phyloP scores from a whole-genome alignment of 2,329 filamentous ascomycete genomes.

The Lachnellula willkommii region DNA sequence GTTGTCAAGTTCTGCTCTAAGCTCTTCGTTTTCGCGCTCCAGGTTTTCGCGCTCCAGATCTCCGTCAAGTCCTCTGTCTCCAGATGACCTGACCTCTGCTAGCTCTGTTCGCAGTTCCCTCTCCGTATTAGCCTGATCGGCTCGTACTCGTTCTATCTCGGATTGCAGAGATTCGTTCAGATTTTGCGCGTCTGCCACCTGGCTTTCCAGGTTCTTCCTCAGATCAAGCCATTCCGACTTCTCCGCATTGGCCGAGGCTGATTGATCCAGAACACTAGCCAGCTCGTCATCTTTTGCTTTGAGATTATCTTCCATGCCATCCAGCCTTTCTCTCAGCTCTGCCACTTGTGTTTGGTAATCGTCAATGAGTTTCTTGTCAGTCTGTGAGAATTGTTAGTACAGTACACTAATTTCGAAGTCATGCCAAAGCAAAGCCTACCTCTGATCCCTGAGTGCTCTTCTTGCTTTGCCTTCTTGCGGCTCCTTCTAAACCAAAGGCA shows the following conservation, averaged over 20 bases:
- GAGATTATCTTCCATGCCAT: conserved; percentile 64
- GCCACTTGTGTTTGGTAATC: conserved; percentile 77
- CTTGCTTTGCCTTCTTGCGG: conserved; percentile 34
- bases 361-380: conserved; percentile 66
- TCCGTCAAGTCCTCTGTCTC: conserved; percentile 27
- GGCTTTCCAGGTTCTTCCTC: conserved; percentile 63
- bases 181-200: conserved; percentile 66
- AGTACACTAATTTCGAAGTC: conserved; percentile 1
- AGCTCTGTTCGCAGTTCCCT: conserved; percentile 60
- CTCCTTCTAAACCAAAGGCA: conserved; percentile 54
- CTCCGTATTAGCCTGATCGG: conserved; percentile 60
- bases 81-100: conserved; percentile 42
- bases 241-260: conserved; percentile 51
- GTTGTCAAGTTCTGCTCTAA: conserved; percentile 60
- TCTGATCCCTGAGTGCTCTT: conserved; percentile 37
- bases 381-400: conserved; percentile 35
- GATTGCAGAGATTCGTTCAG: conserved; percentile 75
- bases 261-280: conserved; percentile 47
- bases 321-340: conserved; percentile 68
- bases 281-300: conserved; percentile 68
- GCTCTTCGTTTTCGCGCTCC: conserved; percentile 61
- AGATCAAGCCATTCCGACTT: conserved; percentile 67
- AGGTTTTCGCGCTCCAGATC: conserved; percentile 52
- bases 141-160: conserved; percentile 69
- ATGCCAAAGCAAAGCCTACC: conserved; percentile 25